Evolutionary conservation across 345 rosid species (phyloP).

Genomic region (Cardiospermum halicacabum): DNA sequence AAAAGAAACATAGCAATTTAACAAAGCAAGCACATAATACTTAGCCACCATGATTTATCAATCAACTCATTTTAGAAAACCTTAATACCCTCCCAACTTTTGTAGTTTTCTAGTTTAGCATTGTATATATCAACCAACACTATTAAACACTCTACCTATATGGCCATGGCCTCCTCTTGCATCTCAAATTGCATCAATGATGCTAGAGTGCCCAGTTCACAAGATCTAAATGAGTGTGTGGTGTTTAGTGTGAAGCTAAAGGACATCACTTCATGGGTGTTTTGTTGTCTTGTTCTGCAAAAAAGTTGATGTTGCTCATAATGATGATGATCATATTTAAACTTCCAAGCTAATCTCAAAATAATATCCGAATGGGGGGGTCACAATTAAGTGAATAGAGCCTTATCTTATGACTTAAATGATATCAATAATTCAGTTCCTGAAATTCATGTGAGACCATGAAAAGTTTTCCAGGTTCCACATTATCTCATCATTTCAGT

Average conservation of each 20-base stretch:
- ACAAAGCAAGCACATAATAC: too few relatives aligned
- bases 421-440: neutral
- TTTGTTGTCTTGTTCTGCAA: conserved; percentile 38
- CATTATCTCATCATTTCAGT: too few relatives aligned
- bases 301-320: conserved; percentile 41
- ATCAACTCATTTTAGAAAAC: neutral
- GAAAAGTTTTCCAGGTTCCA: too few relatives aligned
- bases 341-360: neutral
- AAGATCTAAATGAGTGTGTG: conserved; percentile 16
- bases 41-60: too few relatives aligned
- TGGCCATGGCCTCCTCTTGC: conserved; percentile 24
- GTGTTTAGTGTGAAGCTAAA: conserved; percentile 11
- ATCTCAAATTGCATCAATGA: conserved; percentile 24
- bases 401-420: neutral
- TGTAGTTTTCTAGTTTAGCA: neutral
- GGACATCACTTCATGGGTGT: conserved; percentile 26
- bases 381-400: neutral
- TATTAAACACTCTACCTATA: neutral
- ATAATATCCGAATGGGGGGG: too few relatives aligned
- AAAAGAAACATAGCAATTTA: too few relatives aligned
- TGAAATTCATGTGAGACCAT: neutral
- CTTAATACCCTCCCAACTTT: neutral
- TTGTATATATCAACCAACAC: too few relatives aligned
- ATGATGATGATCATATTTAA: neutral
- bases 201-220: conserved; percentile 16